phyloP scores from a whole-genome alignment of 164 flowering plant species.

The Magnolia changhungtana region DNA sequence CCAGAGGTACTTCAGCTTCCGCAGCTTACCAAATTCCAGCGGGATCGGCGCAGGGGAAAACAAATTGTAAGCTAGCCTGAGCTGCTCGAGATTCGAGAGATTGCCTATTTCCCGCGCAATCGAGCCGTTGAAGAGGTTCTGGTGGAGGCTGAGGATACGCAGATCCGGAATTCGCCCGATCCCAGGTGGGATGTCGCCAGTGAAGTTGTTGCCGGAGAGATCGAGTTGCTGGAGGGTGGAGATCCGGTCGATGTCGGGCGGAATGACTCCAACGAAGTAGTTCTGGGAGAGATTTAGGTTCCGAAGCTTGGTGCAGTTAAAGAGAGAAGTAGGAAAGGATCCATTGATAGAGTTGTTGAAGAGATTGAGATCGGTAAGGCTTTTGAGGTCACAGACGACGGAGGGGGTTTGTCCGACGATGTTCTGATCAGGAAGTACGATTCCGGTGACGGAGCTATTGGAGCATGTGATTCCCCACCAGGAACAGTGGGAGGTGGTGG shows the following conservation, averaged over 20 bases:
- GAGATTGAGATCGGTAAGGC: constrained; percentile 42
- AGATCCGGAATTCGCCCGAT: constrained; percentile 42
- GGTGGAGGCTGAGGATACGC: constrained; percentile 21
- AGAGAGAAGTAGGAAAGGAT: constrained; percentile 50
- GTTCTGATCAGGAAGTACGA: constrained; percentile 21
- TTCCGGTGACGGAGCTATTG: constrained; percentile 28
- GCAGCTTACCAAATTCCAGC: constrained; percentile 40
- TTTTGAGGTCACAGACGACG: constrained; percentile 47
- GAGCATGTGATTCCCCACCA: constrained; percentile 45
- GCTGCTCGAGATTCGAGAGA: constrained; percentile 39
- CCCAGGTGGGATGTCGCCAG: constrained; percentile 60
- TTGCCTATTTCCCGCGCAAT: constrained; percentile 60
- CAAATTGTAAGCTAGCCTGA: constrained; percentile 35
- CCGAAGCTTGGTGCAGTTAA: constrained; percentile 51
- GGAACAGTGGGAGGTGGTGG: constrained; percentile 31
- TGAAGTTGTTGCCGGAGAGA: constrained; percentile 58
- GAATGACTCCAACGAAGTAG: constrained; percentile 53
- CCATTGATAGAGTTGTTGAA: constrained; percentile 48
- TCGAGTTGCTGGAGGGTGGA: constrained; percentile 31
- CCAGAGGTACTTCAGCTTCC: constrained; percentile 42
- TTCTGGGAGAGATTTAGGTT: constrained; percentile 57
- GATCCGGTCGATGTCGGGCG: constrained; percentile 48
- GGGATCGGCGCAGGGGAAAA: constrained; percentile 45
- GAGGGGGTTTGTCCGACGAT: constrained; percentile 35
- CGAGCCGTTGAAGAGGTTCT: constrained; percentile 50